Evolutionary conservation across 1,284 basidiomycete genomes (phyloP).

Genomic region (Lignosus rhinocerotis): DNA sequence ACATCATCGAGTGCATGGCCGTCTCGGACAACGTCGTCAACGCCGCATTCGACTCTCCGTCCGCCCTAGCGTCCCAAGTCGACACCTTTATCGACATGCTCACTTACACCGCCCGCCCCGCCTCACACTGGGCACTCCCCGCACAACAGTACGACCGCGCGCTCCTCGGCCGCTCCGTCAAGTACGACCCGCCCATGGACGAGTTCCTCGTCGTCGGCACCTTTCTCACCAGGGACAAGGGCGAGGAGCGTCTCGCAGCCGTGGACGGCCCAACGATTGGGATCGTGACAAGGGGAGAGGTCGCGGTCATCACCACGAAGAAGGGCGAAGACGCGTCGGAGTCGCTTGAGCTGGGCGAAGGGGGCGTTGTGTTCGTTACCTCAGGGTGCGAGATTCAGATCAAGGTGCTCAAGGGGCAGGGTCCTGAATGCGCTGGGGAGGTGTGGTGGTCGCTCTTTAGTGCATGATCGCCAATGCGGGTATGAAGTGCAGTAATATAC

Average conservation of each 20-base stretch:
- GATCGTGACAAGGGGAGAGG: constrained; percentile 70
- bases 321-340: constrained; percentile 36
- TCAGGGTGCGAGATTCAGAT: constrained; percentile 64
- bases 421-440: constrained; percentile 35
- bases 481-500: no score
- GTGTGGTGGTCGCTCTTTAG: constrained; percentile 26
- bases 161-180: constrained; percentile 34
- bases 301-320: constrained; percentile 28
- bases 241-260: constrained; percentile 46
- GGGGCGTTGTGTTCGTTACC: constrained; percentile 82
- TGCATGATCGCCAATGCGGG: neutral
- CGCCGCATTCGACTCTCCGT: constrained; percentile 84
- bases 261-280: constrained; percentile 84
- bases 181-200: constrained; percentile 91
- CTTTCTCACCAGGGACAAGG: constrained; percentile 44
- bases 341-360: constrained; percentile 54
- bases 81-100: constrained; percentile 84
- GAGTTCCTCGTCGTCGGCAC: constrained; percentile 90
- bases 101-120: constrained; percentile 78
- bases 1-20: constrained; percentile 97
- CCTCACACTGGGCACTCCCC: constrained; percentile 67
- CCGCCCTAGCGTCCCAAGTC: constrained; percentile 80
- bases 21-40: constrained; percentile 98
- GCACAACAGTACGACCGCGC: constrained; percentile 49
- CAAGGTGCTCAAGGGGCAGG: constrained; percentile 36